Evolutionary conservation across 2,329 filamentous ascomycete species (phyloP), one percentile per base, ranked within the genome.

Genomic region (Claviceps monticola): DNA sequence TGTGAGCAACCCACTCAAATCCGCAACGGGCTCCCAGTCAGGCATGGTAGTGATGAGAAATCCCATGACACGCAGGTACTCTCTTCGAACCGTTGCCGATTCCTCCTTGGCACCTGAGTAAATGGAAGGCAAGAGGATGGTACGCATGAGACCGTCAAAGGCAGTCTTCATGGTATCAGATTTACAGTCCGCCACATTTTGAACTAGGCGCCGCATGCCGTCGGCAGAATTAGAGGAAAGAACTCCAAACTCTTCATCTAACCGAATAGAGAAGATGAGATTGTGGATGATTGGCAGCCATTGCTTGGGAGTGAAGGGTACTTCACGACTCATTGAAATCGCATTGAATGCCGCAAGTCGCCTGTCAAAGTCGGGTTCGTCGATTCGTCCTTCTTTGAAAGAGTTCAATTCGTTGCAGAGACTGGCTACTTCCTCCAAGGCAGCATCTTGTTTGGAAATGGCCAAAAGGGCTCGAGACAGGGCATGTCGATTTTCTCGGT

Each of bases 201-300:
- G 78, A 37, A 95, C 75, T 61, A 96, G 93, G 49, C 83, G 78
- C 59, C 85, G 86, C 41, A 98, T 70, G 5, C 81, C 80, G 60
- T 90, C 84, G 0, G 89, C 86, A 6, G 93, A 88, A 64, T 91
- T 96, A 2, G 78, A 75, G 0, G 80, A 75, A 14, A 95, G 72
- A 48, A 96, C 86, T 46, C 88, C 86, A 56, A 94, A 83, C 64
- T 98, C 93, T 56, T 95, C 88, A 51, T 88, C 84, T 56, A 91
- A 81, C 57, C 82, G 83, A 57, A 96, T 83, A 62, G 85, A 93
- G 67, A 84, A 97, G 2, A 95, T 74, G 71, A 95, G 79, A 62
- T 97, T 98, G 68, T 90, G 86, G 11, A 97, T 70, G 19, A 98
- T 68, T 5, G 93, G 90, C 50, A 83, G 77, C 91, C 93, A 98